Conservation (phyloP, 176 grass and related monocot genomes). For the Carex myosuroides region DNA sequence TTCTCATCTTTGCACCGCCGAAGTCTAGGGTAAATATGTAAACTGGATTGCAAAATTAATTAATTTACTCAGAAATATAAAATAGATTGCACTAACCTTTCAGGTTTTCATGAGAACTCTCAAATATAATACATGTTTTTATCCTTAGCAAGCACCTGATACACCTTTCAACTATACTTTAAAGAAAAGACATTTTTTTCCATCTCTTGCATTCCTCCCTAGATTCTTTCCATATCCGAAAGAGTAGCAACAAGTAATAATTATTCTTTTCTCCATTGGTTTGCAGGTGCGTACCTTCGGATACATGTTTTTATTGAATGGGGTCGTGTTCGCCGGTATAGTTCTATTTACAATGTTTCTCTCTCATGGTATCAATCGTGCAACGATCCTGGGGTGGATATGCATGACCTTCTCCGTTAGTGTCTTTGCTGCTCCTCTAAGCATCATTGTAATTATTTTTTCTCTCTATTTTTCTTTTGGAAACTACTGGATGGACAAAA, state of each 20-base stretch:
- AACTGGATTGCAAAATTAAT: not conserved
- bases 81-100: not conserved
- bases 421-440: constrained; percentile 86
- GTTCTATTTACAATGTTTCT: constrained; percentile 38
- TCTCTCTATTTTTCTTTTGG: not conserved
- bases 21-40: constrained; percentile 22
- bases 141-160: not conserved
- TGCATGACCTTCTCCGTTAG: constrained; percentile 82
- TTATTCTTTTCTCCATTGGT: not conserved
- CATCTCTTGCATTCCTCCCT: not conserved
- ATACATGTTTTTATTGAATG: constrained; percentile 58
- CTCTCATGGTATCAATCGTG: constrained; percentile 26
- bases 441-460: constrained; percentile 68
- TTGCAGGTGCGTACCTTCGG: constrained; percentile 36
- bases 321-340: constrained; percentile 47
- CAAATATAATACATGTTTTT: not conserved
- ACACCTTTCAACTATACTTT: not conserved
- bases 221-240: not conserved
- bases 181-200: not conserved
- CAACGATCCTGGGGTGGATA: constrained; percentile 61
- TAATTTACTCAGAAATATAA: not conserved
- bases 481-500: too few species aligned
- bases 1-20: constrained; percentile 54
- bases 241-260: not conserved
- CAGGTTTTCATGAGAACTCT: not conserved